phyloP scores from a whole-genome alignment of 2,329 filamentous ascomycete species.

The Zymoseptoria ardabiliae region DNA sequence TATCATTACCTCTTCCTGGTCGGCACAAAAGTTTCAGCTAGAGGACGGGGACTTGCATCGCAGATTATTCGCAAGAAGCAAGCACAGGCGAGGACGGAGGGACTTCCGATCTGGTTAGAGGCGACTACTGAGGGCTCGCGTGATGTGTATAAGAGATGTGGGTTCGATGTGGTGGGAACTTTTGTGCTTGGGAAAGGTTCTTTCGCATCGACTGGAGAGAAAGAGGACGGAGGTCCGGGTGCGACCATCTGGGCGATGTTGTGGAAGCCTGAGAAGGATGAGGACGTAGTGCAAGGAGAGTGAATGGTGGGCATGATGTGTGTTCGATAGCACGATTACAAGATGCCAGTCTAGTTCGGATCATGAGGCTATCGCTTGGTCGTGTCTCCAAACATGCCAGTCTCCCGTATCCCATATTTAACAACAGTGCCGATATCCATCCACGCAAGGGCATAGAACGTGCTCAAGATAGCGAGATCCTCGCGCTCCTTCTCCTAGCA shows the following conservation, averaged over 20 bases:
- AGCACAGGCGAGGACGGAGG: conserved; percentile 5
- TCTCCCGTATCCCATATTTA: neutral
- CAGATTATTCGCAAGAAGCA: conserved; percentile 14
- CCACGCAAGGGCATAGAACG: neutral
- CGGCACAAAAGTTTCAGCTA: conserved; percentile 13
- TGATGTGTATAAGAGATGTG: conserved; percentile 17
- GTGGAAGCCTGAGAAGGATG: conserved; percentile 16
- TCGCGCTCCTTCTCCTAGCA: neutral
- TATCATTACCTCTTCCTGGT: conserved; percentile 25
- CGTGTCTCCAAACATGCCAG: neutral
- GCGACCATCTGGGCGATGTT: conserved; percentile 21
- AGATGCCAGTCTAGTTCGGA: neutral
- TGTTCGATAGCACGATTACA: neutral
- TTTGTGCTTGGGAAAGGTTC: conserved; percentile 17
- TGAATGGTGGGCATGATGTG: neutral
- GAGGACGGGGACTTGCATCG: conserved; percentile 19
- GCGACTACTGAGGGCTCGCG: conserved; percentile 19
- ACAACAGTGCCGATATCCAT: neutral
- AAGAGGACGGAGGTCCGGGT: conserved; percentile 17
- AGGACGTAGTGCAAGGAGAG: neutral
- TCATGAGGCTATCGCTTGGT: neutral
- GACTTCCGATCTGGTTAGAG: conserved; percentile 23
- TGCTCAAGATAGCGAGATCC: neutral
- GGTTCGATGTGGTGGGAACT: conserved; percentile 16
- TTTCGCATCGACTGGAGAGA: conserved; percentile 12